phyloP scores from a whole-genome alignment of 805 yeast species.

The Tetrapisispora fleetii region DNA sequence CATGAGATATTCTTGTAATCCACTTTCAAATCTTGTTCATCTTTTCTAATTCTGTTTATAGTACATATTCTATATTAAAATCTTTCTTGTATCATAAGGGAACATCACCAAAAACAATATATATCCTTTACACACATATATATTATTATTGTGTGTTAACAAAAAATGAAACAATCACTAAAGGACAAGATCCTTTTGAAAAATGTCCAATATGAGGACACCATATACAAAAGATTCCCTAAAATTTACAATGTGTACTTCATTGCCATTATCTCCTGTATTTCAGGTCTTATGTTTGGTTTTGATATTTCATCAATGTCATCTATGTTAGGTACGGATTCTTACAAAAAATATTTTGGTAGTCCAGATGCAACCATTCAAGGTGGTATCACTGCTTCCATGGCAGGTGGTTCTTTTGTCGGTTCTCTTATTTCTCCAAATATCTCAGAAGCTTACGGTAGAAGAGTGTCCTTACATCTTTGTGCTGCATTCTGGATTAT shows the following conservation, averaged over 20 bases:
- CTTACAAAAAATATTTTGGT: conserved; percentile 40
- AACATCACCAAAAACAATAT: no score
- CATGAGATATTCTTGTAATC: no score
- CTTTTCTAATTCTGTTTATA: no score
- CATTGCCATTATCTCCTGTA: conserved; percentile 47
- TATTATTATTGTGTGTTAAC: no score
- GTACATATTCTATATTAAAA: no score
- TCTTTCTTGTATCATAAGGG: no score
- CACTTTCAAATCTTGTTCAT: no score
- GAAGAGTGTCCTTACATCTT: conserved; percentile 43
- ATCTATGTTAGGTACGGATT: conserved; percentile 42
- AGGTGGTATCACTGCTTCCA: conserved; percentile 65
- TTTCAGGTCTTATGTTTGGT: conserved; percentile 62
- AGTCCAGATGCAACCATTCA: conserved; percentile 43
- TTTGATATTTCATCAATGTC: conserved; percentile 66
- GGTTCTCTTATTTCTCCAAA: conserved; percentile 46
- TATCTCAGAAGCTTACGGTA: conserved; percentile 35
- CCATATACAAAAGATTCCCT: conserved; percentile 18
- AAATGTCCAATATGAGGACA: conserved; percentile 9
- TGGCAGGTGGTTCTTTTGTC: conserved; percentile 63
- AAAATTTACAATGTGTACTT: conserved; percentile 35
- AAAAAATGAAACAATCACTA: background rate
- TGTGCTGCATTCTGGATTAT: conserved; percentile 47
- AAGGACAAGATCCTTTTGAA: background rate
- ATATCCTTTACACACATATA: no score